Evolutionary conservation across 2,329 filamentous ascomycete species (phyloP), one percentile per base, ranked within the genome.

Genomic region (Ploettnerulaceae sp.): DNA sequence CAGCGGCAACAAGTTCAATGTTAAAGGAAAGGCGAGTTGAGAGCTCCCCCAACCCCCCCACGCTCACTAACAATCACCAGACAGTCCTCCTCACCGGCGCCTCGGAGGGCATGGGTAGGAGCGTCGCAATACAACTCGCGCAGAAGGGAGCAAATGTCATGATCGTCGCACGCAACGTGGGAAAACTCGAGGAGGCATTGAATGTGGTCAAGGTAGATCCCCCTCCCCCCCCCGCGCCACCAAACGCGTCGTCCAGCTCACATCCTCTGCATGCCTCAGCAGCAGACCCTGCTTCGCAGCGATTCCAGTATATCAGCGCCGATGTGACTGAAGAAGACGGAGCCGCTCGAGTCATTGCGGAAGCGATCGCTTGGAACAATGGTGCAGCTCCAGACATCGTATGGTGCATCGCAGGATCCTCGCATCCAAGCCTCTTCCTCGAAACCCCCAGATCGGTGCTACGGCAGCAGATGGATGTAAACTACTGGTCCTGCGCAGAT

Each of bases 51-150:
- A 15, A 5, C 7, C 9, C 47, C 18, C 7, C 8, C 42, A 28
- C 39, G 44, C 38, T 42, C 21, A 25, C 47, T 57, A 18, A 59
- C 49, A 43, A 45, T 7, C 51, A 44, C 7, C 57, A 95, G 89
- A 95, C 90, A 2, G 75, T 94, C 42, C 73, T 97, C 45, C 73
- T 98, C 42, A 98, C 93, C 0, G 93, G 93, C 36, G 89, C 84
- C 24, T 96, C 93, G 0, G 87, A 96, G 63, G 93, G 93, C 48
- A 88, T 96, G 84, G 93, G 93, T 49, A 81, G 82, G 57, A 80
- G 81, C 41, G 79, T 83, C 15, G 89, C 84, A 4, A 75, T 79
- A 41, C 75, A 89, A 56, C 79, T 98, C 34, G 77, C 91, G 2
- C 71, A 77, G 39, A 90, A 89, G 66, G 93, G 93, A 36, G 91